These are phyloP conservation scores for Penicillium maclennaniae DNA, from an alignment of 495 filamentous ascomycete species.

Conservation along the genomic window DNA sequence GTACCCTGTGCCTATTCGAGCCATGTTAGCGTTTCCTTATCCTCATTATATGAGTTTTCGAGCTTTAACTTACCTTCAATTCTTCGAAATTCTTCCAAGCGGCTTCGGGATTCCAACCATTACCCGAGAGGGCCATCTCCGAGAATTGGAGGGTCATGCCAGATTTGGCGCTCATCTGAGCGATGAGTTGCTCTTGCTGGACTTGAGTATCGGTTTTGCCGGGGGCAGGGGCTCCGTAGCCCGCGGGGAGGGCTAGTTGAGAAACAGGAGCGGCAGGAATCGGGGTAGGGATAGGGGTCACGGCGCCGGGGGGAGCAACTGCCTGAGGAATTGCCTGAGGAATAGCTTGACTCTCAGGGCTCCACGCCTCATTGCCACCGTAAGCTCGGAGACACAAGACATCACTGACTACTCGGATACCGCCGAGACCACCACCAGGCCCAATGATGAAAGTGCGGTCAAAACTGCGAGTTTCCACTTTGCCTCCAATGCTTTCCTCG, in stretches of 20 bases:
- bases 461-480: slow-evolving; percentile 68
- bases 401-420: slow-evolving; percentile 77
- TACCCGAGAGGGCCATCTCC: slow-evolving; percentile 64
- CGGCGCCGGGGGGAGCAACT: slow-evolving; percentile 7
- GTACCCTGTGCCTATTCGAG: slow-evolving; percentile 33
- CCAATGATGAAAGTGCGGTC: slow-evolving; percentile 81
- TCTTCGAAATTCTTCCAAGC: slow-evolving; percentile 65
- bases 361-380: slow-evolving; percentile 59
- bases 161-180: slow-evolving; percentile 63
- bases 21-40: slow-evolving; percentile 13
- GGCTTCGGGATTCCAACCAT: slow-evolving; percentile 68
- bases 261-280: slow-evolving; percentile 9
- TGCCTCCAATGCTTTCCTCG: slow-evolving; percentile 60
- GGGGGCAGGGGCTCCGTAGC: slow-evolving; percentile 39
- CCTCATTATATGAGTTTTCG: background rate
- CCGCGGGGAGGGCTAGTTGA: slow-evolving; percentile 29
- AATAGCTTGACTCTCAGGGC: slow-evolving; percentile 39
- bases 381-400: slow-evolving; percentile 66
- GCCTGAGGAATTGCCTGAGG: slow-evolving; percentile 16
- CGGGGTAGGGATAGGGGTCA: slow-evolving; percentile 5
- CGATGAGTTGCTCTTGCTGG: slow-evolving; percentile 58
- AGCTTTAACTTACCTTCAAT: slow-evolving; percentile 33
- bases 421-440: slow-evolving; percentile 58
- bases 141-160: slow-evolving; percentile 71
- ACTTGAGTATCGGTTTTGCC: slow-evolving; percentile 42